Percentiles rank a stretch among this genome's conserved stretches.
Evolutionary conservation across 495 filamentous ascomycete genomes (phyloP).

Genomic region (Penicilliopsis zonata): DNA sequence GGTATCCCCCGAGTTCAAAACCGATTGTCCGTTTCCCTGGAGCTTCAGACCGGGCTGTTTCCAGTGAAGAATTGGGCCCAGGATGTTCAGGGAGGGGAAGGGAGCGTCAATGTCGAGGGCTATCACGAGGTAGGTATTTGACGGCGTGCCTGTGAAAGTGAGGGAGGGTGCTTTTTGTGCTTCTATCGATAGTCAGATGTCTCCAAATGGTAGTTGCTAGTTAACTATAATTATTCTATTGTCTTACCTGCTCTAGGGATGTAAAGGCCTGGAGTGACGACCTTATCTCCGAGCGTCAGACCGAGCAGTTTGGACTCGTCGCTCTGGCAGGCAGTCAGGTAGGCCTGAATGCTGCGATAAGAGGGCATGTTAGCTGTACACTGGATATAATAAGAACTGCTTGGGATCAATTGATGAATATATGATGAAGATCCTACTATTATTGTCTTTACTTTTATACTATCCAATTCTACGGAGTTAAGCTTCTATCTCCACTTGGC

Average conservation of each 20-base stretch:
- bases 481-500: too few relatives aligned
- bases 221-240: background rate
- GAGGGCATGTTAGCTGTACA: constrained; percentile 16
- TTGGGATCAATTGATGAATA: too few relatives aligned
- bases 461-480: too few relatives aligned
- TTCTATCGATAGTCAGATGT: too few relatives aligned
- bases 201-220: background rate
- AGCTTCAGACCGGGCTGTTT: constrained; percentile 33
- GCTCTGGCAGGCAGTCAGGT: constrained; percentile 19
- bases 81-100: constrained; percentile 29
- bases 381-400: too few relatives aligned
- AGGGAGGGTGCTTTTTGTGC: constrained; percentile 19
- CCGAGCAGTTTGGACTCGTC: constrained; percentile 21
- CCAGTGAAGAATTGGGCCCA: constrained; percentile 37
- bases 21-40: constrained; percentile 2
- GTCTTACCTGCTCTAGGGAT: constrained; percentile 18
- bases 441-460: too few relatives aligned
- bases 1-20: constrained; percentile 1
- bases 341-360: constrained; percentile 14
- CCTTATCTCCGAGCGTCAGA: constrained; percentile 14
- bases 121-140: constrained; percentile 32
- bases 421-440: too few relatives aligned
- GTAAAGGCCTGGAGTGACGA: constrained; percentile 17
- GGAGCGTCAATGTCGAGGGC: constrained; percentile 41
- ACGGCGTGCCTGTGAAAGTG: constrained; percentile 11